Evolutionary conservation across 2,329 filamentous ascomycete genomes (phyloP), one percentile per base, ranked within the genome.

Genomic region (Diplodia scrobiculata): DNA sequence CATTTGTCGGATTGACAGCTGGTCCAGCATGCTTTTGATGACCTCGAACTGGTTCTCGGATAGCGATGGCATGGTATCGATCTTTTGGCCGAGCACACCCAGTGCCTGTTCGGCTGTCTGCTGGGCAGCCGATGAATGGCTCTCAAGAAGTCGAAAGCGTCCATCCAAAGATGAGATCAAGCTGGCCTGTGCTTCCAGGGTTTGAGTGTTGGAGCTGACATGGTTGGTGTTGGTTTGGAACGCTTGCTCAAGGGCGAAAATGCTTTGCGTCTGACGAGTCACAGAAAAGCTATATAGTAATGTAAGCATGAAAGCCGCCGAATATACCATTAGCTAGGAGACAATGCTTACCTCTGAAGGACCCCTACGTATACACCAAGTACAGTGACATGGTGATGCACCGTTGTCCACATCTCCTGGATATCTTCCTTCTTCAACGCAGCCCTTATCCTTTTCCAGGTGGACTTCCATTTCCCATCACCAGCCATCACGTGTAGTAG

Each of bases 361-460:
- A 54, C 1, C 0, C 48, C 53, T 7, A 65, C 14, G 29, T 55
- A 41, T 14, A 55, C 14, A n/a, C 19, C 32, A 0, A 65, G 50
- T 2, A 29, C 7, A 14, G 34, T 54, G 14, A 36, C 21, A 25
- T 65, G 63, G 21, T 45, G 25, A 6, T 55, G 19, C 25, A 54
- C 48, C 5, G 32, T 41, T 2, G 29, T 38, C 21, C n/a, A 41
- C 27, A 65, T 48, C 29, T 55, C 48, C 17, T 29, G 32, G 17
- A 65, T 2, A 25, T 65, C 48, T 29, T 65, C 48, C 29, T 47
- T 38, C 14, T 55, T 9, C 17, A 65, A n/a, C 1, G 14, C 17
- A 21, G 50, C n/a, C 51, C 48, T 65, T n/a, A 65, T 34, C 14
- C 34, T 25, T 32, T 65, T 38, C 50, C 48, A 41, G 21, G 29